Base-by-base conservation (phyloP, 495 filamentous ascomycete genomes). In the Hyaloscypha bicolor region DNA sequence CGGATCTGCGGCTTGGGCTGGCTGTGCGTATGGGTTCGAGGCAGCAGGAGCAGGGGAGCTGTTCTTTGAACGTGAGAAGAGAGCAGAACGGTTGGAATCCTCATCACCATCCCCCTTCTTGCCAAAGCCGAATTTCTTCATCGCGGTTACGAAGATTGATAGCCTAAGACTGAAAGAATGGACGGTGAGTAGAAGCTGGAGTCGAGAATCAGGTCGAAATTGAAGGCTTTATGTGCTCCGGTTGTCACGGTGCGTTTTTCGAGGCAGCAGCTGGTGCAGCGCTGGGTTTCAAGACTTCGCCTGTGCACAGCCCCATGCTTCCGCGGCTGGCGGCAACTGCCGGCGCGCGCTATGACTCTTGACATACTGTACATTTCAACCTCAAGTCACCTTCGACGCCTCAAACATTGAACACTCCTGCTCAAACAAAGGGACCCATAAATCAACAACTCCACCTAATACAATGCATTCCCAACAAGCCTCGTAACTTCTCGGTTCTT, bases 21-120 rank as follows among this genome's bases (percentile, higher is more conserved):
- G 81, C 74, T 90, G 84, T 55, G 89, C 90, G 72, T 93, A 93
- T 32, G 90, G 91, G 71, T 92, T 89, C 35, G 71, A 72, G 19
- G 82, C 73, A 31, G 79, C 69, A 31, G 86, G 77, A 2, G 79
- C 77, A 37, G 85, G 83, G 48, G 85, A 82, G 71, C 84, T 82
- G 75, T 85, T 87, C 82, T 90, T 91, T 25, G 52, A 91, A 80
- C 58, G 29, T 29, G 53, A 56, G 42, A 73, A 73, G 22, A 73
- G 66, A 21, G 71, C 68, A 31, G 59, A 64, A 35, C 71, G 68
- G 25, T 85, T 86, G 73, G 79, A 85, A 22, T 83, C 79, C 65
- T 88, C 86, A 22, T 89, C 86, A 1, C 55, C 66, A 42, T 64
- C 63, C 59, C 83, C 81, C 74, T 88, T 91, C 79, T 88, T 92